Base-by-base conservation (phyloP, 192 early-diverging fungal genomes). In the Backusella morwellensis region DNA sequence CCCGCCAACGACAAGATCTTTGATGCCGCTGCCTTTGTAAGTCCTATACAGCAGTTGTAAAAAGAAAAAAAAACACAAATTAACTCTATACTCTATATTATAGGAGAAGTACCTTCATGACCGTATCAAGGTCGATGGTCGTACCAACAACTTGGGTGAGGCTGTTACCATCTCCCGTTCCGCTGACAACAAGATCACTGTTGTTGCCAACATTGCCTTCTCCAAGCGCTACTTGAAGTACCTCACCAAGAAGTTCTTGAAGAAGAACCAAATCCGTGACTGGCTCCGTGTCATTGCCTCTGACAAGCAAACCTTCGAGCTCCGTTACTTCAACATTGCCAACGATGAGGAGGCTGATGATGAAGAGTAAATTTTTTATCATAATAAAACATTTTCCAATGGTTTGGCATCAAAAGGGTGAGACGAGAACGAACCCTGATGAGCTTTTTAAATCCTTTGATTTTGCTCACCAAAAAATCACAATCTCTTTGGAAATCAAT, bases 181-280 rank as follows among this genome's bases (percentile, higher is more conserved):
- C 35, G 86, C 85, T 76, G 90, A 91, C 78, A 81, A 85, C 83
- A 91, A 88, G 83, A 86, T 99, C 82, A 92, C 95, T 77, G 91
- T 97, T 77, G 88, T 91, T 76, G 85, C 92, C 82, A 88, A 87
- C 85, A 80, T 83, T 77, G 87, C 85, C 70, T 95, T 98, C 88
- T 92, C 97, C 80, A 99, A 99, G 94, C 93, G 97, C 80, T 99
- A 99, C 93, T 85, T 98, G 86, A 99, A 99, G 94, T 99, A 99
- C 91, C 93, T 99, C 70, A 95, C 98, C 89, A 99, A 99, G 94
- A 97, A 97, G 91, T 99, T 96, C 93, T 88, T 99, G 86, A 99
- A 99, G 94, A 97, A 99, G 95, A 89, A 98, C 90, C 91, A 94
- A 83, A 93, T 99, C 88, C 93, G 96, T 84, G 98, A 99, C 89